Percentiles rank a stretch among this genome's conserved stretches.
phyloP scores from a whole-genome alignment of 345 rosid species.

The Citrus maxima region DNA sequence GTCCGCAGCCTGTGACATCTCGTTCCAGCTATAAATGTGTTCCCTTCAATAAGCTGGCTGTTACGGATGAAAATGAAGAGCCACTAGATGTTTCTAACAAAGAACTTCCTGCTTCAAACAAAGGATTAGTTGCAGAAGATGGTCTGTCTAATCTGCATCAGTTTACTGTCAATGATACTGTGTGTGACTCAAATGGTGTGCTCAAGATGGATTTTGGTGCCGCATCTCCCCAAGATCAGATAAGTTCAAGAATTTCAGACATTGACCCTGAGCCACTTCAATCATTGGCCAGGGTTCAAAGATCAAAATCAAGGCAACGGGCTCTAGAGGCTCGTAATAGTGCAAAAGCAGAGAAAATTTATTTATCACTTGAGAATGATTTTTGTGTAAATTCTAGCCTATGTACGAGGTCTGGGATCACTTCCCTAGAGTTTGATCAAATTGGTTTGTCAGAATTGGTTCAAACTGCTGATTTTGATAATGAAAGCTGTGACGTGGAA shows the following conservation, averaged over 20 bases:
- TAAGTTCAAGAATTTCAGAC: constrained; percentile 28
- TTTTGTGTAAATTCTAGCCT: constrained; percentile 21
- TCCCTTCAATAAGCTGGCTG: constrained; percentile 26
- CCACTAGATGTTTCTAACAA: constrained; percentile 17
- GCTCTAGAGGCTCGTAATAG: constrained; percentile 64
- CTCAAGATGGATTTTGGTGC: constrained; percentile 31
- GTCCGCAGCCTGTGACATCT: constrained; percentile 36
- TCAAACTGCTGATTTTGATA: constrained; percentile 27
- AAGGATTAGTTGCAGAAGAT: constrained; percentile 31
- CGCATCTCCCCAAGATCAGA: constrained; percentile 43
- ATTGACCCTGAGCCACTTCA: constrained; percentile 30
- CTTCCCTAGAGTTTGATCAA: constrained; percentile 36
- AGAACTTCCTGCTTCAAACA: constrained; percentile 18
- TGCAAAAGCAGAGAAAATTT: constrained; percentile 40
- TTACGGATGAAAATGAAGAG: constrained; percentile 28
- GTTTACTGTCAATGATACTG: constrained; percentile 16
- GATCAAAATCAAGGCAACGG: constrained; percentile 75
- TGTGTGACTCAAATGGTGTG: constrained; percentile 28
- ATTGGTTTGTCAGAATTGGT: constrained; percentile 25
- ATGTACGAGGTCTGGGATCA: constrained; percentile 32
- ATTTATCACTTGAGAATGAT: constrained; percentile 25
- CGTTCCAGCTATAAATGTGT: constrained; percentile 34
- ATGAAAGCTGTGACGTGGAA: constrained; percentile 23
- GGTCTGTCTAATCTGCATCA: constrained; percentile 28
- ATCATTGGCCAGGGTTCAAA: constrained; percentile 61